phyloP scores from a whole-genome alignment of 345 rosid genomes.

The Syzygium aromaticum region DNA sequence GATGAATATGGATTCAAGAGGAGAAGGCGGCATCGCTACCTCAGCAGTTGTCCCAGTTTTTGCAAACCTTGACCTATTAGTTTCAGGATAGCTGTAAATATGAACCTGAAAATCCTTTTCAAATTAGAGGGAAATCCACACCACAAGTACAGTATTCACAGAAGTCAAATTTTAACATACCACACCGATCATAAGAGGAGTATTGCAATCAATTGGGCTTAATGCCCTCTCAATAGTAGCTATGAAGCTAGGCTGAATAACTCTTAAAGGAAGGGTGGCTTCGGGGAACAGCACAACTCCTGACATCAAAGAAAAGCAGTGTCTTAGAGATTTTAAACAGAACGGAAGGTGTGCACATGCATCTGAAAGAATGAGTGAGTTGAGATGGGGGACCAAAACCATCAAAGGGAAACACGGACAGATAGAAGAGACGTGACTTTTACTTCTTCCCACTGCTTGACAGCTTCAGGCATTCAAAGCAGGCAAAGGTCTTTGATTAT shows the following conservation, averaged over 20 bases:
- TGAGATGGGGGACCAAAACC: background rate
- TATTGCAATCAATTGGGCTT: constrained; percentile 38
- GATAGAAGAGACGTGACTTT: background rate
- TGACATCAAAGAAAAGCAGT: constrained; percentile 18
- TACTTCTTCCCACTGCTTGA: background rate
- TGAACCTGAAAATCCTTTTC: constrained; percentile 42
- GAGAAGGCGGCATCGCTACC: constrained; percentile 27
- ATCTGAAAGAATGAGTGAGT: background rate
- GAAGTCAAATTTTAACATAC: constrained; percentile 37
- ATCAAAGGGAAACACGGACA: background rate
- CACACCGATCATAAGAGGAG: constrained; percentile 85
- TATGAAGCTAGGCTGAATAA: constrained; percentile 56
- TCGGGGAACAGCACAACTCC: constrained; percentile 97
- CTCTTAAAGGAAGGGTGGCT: constrained; percentile 90
- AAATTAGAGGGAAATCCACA: background rate
- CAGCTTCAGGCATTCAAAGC: background rate
- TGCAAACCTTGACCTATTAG: constrained; percentile 36
- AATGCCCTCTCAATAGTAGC: constrained; percentile 84
- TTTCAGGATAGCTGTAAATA: constrained; percentile 33
- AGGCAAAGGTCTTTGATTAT: background rate
- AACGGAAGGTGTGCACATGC: background rate
- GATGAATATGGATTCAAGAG: background rate
- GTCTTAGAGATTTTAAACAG: background rate
- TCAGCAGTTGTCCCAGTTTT: constrained; percentile 90
- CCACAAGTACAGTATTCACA: background rate